phyloP scores from a whole-genome alignment of 139 green algal genomes.

The Marvania coccoides region DNA sequence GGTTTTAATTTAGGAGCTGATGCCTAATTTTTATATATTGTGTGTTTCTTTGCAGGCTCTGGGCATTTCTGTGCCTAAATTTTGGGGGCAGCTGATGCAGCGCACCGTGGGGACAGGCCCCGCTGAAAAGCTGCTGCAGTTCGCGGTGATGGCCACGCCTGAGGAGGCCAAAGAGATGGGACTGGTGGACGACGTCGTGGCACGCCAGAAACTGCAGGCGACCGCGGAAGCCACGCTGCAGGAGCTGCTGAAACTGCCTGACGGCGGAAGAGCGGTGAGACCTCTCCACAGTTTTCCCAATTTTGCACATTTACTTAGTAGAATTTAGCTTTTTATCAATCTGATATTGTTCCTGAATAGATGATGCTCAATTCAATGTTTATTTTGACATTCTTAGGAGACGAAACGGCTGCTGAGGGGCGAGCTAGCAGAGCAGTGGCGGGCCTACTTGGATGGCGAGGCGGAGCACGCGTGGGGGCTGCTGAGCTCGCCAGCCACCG shows the following conservation, averaged over 20 bases:
- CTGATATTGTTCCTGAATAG: too few species aligned
- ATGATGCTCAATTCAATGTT: too few species aligned
- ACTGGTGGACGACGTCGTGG: conserved; percentile 65
- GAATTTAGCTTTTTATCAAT: too few species aligned
- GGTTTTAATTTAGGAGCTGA: too few species aligned
- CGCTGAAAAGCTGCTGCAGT: conserved; percentile 53
- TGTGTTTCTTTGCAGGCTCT: conserved; percentile 34
- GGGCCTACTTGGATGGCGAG: conserved; percentile 46
- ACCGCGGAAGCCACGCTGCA: conserved; percentile 40
- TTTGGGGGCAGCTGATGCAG: conserved; percentile 67
- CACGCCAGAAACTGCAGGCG: conserved; percentile 33
- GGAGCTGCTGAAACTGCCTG: conserved; percentile 31
- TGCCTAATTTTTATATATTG: not conserved
- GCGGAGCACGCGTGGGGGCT: conserved; percentile 51
- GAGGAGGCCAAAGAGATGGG: conserved; percentile 50
- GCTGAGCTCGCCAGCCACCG: conserved; percentile 37
- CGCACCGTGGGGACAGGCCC: conserved; percentile 30
- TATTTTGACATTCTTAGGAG: not conserved
- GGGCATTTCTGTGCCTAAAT: conserved; percentile 83
- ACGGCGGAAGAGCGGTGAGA: conserved; percentile 22
- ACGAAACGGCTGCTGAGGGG: conserved; percentile 54
- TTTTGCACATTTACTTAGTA: too few species aligned
- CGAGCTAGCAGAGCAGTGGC: conserved; percentile 54
- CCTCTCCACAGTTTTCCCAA: not conserved
- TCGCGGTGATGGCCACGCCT: conserved; percentile 26